These are phyloP conservation scores for Aphanomyces astaci DNA, from an alignment of 352 stramenopile species.

Conservation along the genomic window DNA sequence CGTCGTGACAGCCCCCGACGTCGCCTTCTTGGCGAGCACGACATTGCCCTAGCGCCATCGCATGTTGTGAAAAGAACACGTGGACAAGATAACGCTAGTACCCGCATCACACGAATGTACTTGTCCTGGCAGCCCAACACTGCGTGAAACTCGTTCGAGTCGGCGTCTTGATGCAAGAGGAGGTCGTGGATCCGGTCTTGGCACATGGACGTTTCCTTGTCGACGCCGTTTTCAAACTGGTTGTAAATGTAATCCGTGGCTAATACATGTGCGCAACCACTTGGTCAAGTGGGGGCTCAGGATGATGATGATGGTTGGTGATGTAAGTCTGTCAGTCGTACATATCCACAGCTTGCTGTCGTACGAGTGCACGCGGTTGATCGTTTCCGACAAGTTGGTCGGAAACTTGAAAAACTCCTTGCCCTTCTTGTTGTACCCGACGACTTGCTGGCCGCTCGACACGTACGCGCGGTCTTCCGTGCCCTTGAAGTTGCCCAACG, in stretches of 20 bases:
- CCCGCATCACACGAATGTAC: slow-evolving; percentile 46
- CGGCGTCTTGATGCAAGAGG: slow-evolving; percentile 41
- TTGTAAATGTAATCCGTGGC: slow-evolving; percentile 74
- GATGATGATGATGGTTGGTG: too few relatives aligned
- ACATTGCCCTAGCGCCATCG: slow-evolving; percentile 36
- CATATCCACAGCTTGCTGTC: slow-evolving; percentile 63
- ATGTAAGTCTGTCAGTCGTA: too few relatives aligned
- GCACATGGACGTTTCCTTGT: slow-evolving; percentile 72
- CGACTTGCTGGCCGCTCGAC: slow-evolving; percentile 57
- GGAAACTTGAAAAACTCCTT: slow-evolving; percentile 85
- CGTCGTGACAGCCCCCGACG: slow-evolving; percentile 43
- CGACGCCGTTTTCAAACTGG: slow-evolving; percentile 70
- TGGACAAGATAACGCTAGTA: neutral
- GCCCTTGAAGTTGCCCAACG: slow-evolving; percentile 62
- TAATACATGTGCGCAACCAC: too few relatives aligned
- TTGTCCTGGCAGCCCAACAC: slow-evolving; percentile 70
- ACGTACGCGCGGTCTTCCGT: slow-evolving; percentile 67
- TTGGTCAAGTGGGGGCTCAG: too few relatives aligned
- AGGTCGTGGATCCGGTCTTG: slow-evolving; percentile 78
- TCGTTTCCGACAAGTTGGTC: slow-evolving; percentile 73
- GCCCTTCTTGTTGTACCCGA: slow-evolving; percentile 76
- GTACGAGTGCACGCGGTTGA: slow-evolving; percentile 58
- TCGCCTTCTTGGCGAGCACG: slow-evolving; percentile 51
- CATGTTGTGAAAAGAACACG: neutral
- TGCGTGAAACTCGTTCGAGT: slow-evolving; percentile 54